These are phyloP conservation scores for Fonsecaea nubica DNA, from an alignment of 2,329 filamentous ascomycete species.

Conservation along the genomic window DNA sequence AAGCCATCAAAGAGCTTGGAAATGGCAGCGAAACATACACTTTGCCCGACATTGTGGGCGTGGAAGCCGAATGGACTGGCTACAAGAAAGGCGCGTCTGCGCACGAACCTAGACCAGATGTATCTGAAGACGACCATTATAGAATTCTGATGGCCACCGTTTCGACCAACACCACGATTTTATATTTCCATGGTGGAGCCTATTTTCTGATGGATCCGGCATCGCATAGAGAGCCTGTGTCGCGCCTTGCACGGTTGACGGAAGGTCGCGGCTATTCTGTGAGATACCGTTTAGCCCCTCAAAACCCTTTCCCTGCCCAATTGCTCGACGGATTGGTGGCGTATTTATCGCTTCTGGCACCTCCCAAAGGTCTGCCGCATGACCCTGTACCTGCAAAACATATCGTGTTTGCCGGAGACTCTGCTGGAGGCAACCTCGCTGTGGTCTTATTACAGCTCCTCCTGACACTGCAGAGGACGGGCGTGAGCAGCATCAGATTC, in stretches of 20 bases:
- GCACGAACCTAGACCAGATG: constrained; percentile 48
- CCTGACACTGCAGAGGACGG: constrained; percentile 48
- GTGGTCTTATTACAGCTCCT: constrained; percentile 52
- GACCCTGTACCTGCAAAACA: constrained; percentile 51
- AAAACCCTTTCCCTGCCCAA: constrained; percentile 56
- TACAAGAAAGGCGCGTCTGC: constrained; percentile 49
- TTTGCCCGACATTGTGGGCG: constrained; percentile 45
- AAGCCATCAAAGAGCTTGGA: constrained; percentile 50
- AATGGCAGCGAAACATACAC: constrained; percentile 49
- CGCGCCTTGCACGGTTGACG: constrained; percentile 48
- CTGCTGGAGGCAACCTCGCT: constrained; percentile 53
- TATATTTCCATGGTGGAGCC: constrained; percentile 57
- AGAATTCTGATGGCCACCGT: constrained; percentile 48
- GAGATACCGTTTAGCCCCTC: constrained; percentile 56
- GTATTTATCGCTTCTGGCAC: constrained; percentile 56
- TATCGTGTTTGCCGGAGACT: constrained; percentile 56
- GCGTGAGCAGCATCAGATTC: constrained; percentile 46
- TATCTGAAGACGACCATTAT: constrained; percentile 54
- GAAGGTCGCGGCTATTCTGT: constrained; percentile 53
- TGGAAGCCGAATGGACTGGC: constrained; percentile 56
- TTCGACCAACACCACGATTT: constrained; percentile 50
- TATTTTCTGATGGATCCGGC: constrained; percentile 55
- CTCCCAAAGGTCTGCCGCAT: constrained; percentile 52
- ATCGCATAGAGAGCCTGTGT: constrained; percentile 48
- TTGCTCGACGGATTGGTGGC: constrained; percentile 55